A percentile compares a stretch with the other conserved stretches of the same genome.
phyloP scores from a whole-genome alignment of 371 early-diverging fungal species.

The Mucor sp. region DNA sequence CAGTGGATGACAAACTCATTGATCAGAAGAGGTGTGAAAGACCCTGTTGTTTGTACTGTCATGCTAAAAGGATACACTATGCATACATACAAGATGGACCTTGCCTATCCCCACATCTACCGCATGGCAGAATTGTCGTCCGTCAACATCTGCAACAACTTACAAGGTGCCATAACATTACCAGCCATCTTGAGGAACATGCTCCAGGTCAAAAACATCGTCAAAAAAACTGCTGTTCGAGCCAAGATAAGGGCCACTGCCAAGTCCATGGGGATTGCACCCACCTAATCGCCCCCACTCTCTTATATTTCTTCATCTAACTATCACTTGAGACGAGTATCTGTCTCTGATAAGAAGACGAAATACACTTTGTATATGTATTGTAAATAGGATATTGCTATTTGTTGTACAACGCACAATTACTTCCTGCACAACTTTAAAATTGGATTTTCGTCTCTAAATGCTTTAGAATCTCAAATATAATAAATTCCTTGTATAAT shows the following conservation, averaged over 20 bases:
- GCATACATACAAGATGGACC: slow-evolving; percentile 8
- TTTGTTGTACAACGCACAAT: too few species aligned
- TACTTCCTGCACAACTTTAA: too few species aligned
- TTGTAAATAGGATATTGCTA: too few species aligned
- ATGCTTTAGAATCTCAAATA: too few species aligned
- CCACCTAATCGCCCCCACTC: not conserved
- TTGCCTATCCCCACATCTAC: not conserved
- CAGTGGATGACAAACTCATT: slow-evolving; percentile 10
- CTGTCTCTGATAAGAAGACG: slow-evolving; percentile 2
- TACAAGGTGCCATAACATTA: slow-evolving; percentile 4
- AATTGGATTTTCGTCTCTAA: too few species aligned
- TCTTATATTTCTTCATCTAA: too few species aligned
- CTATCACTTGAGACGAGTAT: slow-evolving; percentile 10
- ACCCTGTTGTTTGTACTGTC: slow-evolving; percentile 12
- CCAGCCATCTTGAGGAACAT: not conserved
- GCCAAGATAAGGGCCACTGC: slow-evolving; percentile 6
- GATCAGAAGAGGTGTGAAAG: slow-evolving; percentile 3
- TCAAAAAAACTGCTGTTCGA: slow-evolving; percentile 5
- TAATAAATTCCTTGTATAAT: too few species aligned
- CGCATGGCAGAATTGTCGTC: slow-evolving; percentile 7
- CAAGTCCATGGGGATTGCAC: slow-evolving; percentile 1
- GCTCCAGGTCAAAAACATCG: not conserved
- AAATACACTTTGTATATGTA: slow-evolving; percentile 7
- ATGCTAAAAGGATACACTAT: slow-evolving; percentile 3
- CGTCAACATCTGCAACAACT: slow-evolving; percentile 6